Base-by-base conservation (phyloP, 1,284 basidiomycete species). In the Trametes polyzona region DNA sequence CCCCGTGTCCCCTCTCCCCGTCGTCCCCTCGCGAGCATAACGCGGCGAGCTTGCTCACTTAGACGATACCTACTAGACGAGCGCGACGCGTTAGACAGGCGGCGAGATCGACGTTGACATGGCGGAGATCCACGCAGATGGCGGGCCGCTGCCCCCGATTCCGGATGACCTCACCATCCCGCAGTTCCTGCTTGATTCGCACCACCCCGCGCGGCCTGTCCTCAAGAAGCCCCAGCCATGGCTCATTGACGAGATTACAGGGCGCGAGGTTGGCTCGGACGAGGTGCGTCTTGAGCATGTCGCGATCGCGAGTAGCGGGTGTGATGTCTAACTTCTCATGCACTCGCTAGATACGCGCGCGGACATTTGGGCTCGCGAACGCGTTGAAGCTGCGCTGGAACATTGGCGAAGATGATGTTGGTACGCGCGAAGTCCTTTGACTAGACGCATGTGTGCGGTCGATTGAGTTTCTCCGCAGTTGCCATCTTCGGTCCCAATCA, bases 161-260 rank as follows among this genome's bases (percentile, higher is more conserved):
- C 88, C 88, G 9, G 86, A 88, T 65, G 74, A 90, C 71, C 69
- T 90, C 49, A 85, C 84, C 11, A 76, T 90, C 17, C 81, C 86
- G 2, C 90, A 92, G 71, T 91, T 92, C 70, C 77, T 90, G 39
- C 78, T 90, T 26, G 83, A 87, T 58, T 69, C 71, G 14, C 69
- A 78, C 32, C 78, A 83, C 47, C 76, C 82, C 0, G 59, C 72
- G 19, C 76, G 83, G 24, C 88, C 88, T 0, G 58, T 67, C 14
- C 63, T 64, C 27, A 62, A 32, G 47, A 47, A 59, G 26, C 21
- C 48, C 10, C 65, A 65, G 36, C 64, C 69, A 4, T 89, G 84
- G 81, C 73, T 90, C 48, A 82, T 90, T 41, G 83, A 91, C 32
- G 86, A 90, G 62, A 69, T 73, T 11, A 82, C 83, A 7, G 84